Evolutionary conservation across 805 yeast genomes (phyloP).

Genomic region (Zygosaccharomyces rouxii): DNA sequence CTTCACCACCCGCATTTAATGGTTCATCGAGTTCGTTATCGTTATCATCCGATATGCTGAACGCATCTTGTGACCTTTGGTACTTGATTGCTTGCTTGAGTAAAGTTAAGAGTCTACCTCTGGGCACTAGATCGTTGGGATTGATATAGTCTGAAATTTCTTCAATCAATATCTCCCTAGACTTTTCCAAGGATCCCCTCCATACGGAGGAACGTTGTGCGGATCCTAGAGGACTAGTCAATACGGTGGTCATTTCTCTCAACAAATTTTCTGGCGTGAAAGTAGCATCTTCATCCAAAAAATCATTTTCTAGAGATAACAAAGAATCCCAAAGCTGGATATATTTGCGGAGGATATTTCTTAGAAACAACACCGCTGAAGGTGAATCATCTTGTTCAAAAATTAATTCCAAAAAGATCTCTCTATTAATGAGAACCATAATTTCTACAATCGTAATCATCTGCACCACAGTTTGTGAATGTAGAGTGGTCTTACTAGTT

Average conservation of each 20-base stretch:
- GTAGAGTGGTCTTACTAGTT: constrained; percentile 8
- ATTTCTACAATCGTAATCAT: constrained; percentile 23
- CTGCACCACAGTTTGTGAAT: constrained; percentile 12
- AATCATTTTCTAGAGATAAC: constrained; percentile 15
- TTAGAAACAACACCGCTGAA: constrained; percentile 22
- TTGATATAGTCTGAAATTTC: constrained; percentile 45
- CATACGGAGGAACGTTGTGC: constrained; percentile 27
- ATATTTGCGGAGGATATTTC: constrained; percentile 24
- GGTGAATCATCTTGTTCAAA: constrained; percentile 18
- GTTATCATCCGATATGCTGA: constrained; percentile 31
- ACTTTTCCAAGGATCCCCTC: constrained; percentile 29
- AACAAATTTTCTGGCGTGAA: constrained; percentile 30
- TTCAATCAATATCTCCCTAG: constrained; percentile 41
- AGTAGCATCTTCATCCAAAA: constrained; percentile 12
- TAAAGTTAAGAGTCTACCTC: constrained; percentile 46
- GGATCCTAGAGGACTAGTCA: constrained; percentile 25
- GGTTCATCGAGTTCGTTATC: constrained; percentile 12
- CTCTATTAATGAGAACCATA: constrained; percentile 24
- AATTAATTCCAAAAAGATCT: constrained; percentile 29
- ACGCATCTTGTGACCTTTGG: constrained; percentile 40
- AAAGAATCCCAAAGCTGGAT: constrained; percentile 30
- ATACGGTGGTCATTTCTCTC: constrained; percentile 31
- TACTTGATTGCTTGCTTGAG: constrained; percentile 47
- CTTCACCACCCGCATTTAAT: neutral
- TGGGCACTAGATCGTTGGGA: constrained; percentile 51